Conservation (phyloP, 208 protist genomes). For the Porcisia hertigi region DNA sequence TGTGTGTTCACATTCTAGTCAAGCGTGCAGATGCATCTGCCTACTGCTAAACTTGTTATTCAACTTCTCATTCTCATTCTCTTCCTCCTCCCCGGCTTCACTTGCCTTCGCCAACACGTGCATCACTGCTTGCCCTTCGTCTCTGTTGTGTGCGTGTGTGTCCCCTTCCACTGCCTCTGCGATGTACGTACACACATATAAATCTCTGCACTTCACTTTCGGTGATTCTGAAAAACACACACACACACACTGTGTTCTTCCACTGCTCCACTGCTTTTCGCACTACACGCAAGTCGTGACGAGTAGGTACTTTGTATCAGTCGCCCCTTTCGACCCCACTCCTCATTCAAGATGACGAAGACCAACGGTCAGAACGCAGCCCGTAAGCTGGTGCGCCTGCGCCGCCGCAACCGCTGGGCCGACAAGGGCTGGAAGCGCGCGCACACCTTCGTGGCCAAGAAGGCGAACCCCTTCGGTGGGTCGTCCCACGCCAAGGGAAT, state of each 20-base stretch:
- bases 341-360: constrained; percentile 86
- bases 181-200: too few relatives aligned
- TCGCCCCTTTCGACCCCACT: background rate
- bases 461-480: constrained; percentile 98
- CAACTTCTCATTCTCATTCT: background rate
- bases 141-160: background rate
- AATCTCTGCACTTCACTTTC: too few relatives aligned
- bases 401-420: constrained; percentile 96
- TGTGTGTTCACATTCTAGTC: background rate
- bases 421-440: constrained; percentile 99
- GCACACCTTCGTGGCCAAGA: constrained; percentile 94
- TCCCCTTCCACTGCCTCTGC: background rate
- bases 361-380: constrained; percentile 97
- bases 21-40: background rate
- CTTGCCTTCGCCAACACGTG: background rate
- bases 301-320: background rate
- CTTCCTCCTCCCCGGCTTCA: background rate
- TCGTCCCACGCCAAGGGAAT: constrained; percentile 99
- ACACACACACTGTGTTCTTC: too few relatives aligned
- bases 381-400: constrained; percentile 95
- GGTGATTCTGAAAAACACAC: too few relatives aligned
- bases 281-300: too few relatives aligned
- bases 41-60: background rate
- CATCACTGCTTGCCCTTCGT: background rate
- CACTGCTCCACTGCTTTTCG: too few relatives aligned